Percentiles rank a stretch among this genome's conserved stretches.
Conservation (phyloP, 441 rosid genomes). For the Erodium texanum region DNA sequence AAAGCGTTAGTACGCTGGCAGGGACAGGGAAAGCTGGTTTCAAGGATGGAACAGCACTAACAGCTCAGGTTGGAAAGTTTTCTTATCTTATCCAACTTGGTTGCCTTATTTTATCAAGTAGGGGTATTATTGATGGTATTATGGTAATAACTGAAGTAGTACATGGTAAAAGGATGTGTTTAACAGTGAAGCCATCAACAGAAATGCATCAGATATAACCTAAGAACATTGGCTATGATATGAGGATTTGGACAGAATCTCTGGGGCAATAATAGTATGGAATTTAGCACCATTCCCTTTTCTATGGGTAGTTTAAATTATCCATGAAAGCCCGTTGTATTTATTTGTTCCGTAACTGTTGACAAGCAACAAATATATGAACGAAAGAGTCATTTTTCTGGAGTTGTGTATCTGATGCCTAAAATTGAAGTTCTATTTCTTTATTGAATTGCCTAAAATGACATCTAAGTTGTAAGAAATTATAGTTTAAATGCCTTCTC, state of each 20-base stretch:
- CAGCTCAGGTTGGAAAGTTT: slow-evolving; percentile 56
- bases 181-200: background rate
- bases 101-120: background rate
- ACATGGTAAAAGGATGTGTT: background rate
- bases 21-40: slow-evolving; percentile 98
- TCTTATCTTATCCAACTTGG: background rate
- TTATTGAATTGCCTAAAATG: background rate
- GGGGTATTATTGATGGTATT: background rate
- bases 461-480: no score
- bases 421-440: background rate
- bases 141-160: background rate
- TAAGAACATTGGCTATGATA: background rate
- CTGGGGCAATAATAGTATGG: background rate
- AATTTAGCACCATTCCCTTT: background rate
- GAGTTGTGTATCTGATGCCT: background rate
- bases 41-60: slow-evolving; percentile 62
- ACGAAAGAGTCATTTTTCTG: background rate
- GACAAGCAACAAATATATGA: background rate
- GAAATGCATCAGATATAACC: background rate
- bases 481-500: background rate
- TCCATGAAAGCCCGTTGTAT: background rate
- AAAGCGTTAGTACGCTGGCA: slow-evolving; percentile 65
- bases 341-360: no score
- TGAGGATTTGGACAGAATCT: background rate
- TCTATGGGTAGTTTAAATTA: background rate